A percentile compares a stretch with the other conserved stretches of the same genome.
These are phyloP conservation scores for Crassisporium funariophilum DNA, from an alignment of 768 basidiomycete genomes.

Conservation along the genomic window DNA sequence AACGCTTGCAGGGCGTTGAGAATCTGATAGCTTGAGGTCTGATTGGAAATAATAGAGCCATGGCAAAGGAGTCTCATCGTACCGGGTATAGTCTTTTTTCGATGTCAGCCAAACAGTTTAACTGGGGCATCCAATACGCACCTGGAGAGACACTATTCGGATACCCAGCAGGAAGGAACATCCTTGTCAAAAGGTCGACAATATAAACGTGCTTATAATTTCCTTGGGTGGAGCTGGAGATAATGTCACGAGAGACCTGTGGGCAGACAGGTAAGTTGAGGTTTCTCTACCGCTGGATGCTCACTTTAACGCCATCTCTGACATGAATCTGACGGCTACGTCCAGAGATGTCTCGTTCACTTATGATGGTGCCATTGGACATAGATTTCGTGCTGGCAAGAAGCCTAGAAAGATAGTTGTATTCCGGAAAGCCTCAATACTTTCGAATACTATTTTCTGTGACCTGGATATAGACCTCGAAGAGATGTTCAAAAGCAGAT, in stretches of 20 bases:
- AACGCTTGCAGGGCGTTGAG: constrained; percentile 71
- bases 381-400: no score
- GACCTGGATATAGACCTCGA: no score
- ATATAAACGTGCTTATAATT: background rate
- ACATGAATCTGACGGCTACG: background rate
- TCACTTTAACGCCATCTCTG: background rate
- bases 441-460: no score
- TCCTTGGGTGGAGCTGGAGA: background rate
- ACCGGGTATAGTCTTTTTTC: constrained; percentile 56
- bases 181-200: constrained; percentile 37
- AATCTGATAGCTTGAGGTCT: constrained; percentile 58
- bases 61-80: constrained; percentile 18
- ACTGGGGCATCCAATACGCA: constrained; percentile 16
- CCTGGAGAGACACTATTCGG: constrained; percentile 64
- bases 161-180: constrained; percentile 67
- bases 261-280: background rate
- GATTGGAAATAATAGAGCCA: constrained; percentile 7
- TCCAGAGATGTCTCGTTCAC: background rate
- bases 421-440: no score
- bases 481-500: no score
- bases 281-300: background rate
- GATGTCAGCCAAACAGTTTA: background rate
- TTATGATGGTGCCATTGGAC: background rate
- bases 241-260: background rate
- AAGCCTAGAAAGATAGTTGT: no score